phyloP scores from a whole-genome alignment of 2,329 filamentous ascomycete genomes.

The Diaporthe ilicicola region DNA sequence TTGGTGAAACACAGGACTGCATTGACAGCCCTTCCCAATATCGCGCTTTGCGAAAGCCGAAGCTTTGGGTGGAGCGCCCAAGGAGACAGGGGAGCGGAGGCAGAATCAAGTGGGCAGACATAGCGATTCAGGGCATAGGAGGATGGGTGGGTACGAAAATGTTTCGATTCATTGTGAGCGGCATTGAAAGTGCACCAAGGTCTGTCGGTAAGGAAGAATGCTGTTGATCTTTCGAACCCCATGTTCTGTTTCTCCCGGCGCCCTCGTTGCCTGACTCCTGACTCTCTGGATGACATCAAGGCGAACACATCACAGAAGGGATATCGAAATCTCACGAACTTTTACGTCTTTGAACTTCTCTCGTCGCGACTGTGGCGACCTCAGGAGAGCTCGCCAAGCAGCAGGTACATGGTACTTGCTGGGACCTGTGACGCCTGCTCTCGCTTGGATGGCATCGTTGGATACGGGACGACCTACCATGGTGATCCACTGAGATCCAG shows the following conservation, averaged over 20 bases:
- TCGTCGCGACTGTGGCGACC: neutral
- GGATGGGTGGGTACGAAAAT: neutral
- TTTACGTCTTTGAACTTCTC: neutral
- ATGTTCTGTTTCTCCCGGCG: neutral
- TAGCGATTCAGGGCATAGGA: neutral
- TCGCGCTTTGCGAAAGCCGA: neutral
- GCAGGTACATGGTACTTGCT: neutral
- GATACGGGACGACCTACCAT: neutral
- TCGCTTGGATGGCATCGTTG: neutral
- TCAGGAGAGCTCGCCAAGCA: neutral
- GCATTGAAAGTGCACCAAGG: neutral
- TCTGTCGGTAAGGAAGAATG: neutral
- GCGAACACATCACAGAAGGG: too few relatives aligned
- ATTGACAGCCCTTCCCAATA: conserved; percentile 5
- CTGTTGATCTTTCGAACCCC: neutral
- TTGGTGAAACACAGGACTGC: conserved; percentile 11
- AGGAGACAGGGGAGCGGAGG: neutral
- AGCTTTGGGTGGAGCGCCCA: neutral
- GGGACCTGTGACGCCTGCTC: neutral
- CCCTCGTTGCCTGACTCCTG: neutral
- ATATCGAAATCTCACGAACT: neutral
- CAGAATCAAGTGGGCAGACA: neutral
- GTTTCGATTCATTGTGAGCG: neutral
- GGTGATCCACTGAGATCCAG: neutral
- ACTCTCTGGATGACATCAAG: neutral